These are phyloP conservation scores for Brettanomyces anomalus DNA, from an alignment of 805 yeast genomes.

Conservation along the genomic window DNA sequence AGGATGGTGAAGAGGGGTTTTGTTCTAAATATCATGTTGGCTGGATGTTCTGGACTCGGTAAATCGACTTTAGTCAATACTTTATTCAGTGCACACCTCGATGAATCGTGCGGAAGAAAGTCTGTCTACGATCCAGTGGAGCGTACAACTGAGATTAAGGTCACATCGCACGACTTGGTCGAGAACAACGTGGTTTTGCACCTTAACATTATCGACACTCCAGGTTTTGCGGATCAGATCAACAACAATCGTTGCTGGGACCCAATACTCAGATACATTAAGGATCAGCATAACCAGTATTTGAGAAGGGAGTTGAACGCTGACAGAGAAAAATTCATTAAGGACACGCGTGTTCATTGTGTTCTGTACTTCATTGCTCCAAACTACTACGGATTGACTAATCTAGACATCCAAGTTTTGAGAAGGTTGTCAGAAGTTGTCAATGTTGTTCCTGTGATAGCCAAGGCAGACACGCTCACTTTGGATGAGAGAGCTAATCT, in stretches of 20 bases:
- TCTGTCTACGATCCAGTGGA: slow-evolving; percentile 62
- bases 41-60: slow-evolving; percentile 90
- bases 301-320: slow-evolving; percentile 93
- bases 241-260: slow-evolving; percentile 96
- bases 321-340: slow-evolving; percentile 73
- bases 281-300: slow-evolving; percentile 89
- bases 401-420: slow-evolving; percentile 74
- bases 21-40: slow-evolving; percentile 89
- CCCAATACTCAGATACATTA: slow-evolving; percentile 86
- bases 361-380: slow-evolving; percentile 88
- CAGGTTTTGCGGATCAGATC: slow-evolving; percentile 96
- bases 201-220: slow-evolving; percentile 88
- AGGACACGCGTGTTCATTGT: slow-evolving; percentile 90
- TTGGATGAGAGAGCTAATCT: slow-evolving; percentile 72
- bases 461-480: slow-evolving; percentile 87
- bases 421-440: slow-evolving; percentile 81
- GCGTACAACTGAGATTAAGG: slow-evolving; percentile 79
- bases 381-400: slow-evolving; percentile 74
- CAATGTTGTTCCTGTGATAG: slow-evolving; percentile 92
- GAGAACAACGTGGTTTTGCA: slow-evolving; percentile 86
- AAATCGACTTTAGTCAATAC: slow-evolving; percentile 90
- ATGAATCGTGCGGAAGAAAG: slow-evolving; percentile 66
- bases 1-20: slow-evolving; percentile 88
- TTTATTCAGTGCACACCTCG: slow-evolving; percentile 73
- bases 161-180: slow-evolving; percentile 55